phyloP scores from a whole-genome alignment of 352 stramenopile species.

The Phytophthora quininea region DNA sequence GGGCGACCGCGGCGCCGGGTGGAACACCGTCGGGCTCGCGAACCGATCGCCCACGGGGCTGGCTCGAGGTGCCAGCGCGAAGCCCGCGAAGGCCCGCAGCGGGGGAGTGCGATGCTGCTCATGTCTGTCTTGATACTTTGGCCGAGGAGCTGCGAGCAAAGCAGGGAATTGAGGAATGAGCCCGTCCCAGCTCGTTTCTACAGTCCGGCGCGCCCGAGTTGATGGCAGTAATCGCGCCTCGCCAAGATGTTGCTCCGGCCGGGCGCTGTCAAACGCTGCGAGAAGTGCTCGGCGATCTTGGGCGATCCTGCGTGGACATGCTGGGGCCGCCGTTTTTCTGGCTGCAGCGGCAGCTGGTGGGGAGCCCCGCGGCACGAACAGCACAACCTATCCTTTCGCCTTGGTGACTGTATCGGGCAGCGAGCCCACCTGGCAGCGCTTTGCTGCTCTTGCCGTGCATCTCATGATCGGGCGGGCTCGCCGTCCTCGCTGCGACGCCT shows the following conservation, averaged over 20 bases:
- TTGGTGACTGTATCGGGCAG: slow-evolving; percentile 7
- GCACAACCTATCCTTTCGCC: slow-evolving; percentile 25
- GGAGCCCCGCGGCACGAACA: slow-evolving; percentile 27
- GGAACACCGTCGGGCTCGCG: background rate
- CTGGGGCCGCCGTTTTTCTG: slow-evolving; percentile 5
- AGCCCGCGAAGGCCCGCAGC: slow-evolving; percentile 14
- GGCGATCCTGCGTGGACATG: slow-evolving; percentile 13
- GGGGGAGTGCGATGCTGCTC: slow-evolving; percentile 23
- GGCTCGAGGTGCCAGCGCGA: slow-evolving; percentile 1
- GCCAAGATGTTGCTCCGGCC: slow-evolving; percentile 17
- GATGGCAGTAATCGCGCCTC: slow-evolving; percentile 10
- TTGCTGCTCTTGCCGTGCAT: slow-evolving; percentile 26
- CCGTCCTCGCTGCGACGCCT: slow-evolving; percentile 1
- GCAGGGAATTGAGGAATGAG: slow-evolving; percentile 16
- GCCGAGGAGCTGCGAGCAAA: background rate
- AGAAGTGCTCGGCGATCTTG: slow-evolving; percentile 2
- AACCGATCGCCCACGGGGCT: background rate
- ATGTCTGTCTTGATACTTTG: slow-evolving; percentile 4
- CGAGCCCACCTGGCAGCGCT: background rate
- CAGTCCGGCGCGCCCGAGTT: slow-evolving; percentile 12
- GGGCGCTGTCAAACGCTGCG: background rate
- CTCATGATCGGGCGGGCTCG: slow-evolving; percentile 29
- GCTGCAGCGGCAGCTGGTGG: slow-evolving; percentile 7
- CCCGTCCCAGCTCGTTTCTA: slow-evolving; percentile 17
- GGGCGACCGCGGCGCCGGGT: slow-evolving; percentile 9